Evolutionary conservation across 2,329 filamentous ascomycete genomes (phyloP).

Genomic region (Fusarium tupiense): DNA sequence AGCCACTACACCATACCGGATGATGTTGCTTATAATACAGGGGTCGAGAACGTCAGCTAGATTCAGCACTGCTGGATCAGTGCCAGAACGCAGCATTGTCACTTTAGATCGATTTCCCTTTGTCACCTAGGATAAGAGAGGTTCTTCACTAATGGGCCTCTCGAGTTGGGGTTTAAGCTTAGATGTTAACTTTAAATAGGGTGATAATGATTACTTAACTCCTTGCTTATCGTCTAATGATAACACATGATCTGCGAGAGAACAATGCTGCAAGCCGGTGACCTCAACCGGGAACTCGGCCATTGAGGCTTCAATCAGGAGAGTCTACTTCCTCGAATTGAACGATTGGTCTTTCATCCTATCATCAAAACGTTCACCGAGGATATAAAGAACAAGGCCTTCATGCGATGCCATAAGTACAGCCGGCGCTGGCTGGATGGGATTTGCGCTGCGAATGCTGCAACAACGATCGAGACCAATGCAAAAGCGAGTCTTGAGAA

Average conservation of each 20-base stretch:
- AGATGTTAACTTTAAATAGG: background rate
- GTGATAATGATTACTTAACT: background rate
- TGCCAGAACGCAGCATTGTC: background rate
- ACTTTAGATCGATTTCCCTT: background rate
- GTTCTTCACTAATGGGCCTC: background rate
- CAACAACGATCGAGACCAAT: background rate
- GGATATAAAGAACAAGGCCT: background rate
- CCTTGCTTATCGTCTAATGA: background rate
- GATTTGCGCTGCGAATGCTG: background rate
- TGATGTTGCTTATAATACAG: background rate
- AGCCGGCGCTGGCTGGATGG: background rate
- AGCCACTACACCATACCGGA: conserved; percentile 49
- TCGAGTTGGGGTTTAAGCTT: background rate
- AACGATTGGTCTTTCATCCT: background rate
- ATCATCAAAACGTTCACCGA: background rate
- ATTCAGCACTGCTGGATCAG: background rate
- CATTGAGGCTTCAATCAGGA: background rate
- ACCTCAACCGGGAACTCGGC: background rate
- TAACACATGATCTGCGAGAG: background rate
- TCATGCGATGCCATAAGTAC: background rate
- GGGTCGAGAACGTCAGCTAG: accelerated
- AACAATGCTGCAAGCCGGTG: background rate
- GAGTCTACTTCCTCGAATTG: background rate
- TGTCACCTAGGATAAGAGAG: background rate
- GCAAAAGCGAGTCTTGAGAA: background rate